Percentiles rank a stretch among this genome's conserved stretches.
Conservation (phyloP, 208 protist species). For the Acanthamoeba royreba region DNA sequence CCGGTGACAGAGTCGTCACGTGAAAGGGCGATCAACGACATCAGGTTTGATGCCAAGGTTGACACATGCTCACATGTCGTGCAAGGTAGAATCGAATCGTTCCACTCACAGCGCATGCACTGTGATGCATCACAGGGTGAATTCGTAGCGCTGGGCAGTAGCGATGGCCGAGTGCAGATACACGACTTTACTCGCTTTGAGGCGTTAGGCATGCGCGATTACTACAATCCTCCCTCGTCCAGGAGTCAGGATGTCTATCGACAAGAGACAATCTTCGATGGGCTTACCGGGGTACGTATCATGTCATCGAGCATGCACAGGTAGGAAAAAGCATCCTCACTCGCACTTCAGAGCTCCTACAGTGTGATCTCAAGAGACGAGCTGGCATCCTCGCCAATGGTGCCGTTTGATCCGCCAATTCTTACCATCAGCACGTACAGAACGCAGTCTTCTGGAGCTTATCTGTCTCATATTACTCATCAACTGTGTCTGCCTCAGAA, state of each 20-base stretch:
- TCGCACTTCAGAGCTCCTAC: not conserved
- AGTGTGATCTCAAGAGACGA: not conserved
- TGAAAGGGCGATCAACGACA: not conserved
- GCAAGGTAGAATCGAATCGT: not conserved
- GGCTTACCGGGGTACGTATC: not conserved
- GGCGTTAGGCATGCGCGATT: not conserved
- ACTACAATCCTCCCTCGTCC: not conserved
- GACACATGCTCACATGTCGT: not conserved
- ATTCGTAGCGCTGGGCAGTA: not conserved
- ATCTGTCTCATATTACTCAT: not conserved
- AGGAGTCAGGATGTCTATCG: not conserved
- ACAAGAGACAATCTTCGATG: not conserved
- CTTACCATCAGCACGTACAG: not conserved
- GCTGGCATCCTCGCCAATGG: not conserved
- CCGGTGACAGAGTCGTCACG: not conserved
- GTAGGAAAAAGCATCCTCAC: no score
- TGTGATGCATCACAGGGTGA: not conserved
- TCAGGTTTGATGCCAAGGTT: not conserved
- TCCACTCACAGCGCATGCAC: not conserved
- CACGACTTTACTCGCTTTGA: not conserved
- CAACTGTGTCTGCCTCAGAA: not conserved
- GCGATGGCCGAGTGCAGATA: not conserved
- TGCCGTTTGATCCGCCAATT: not conserved
- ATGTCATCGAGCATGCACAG: not conserved
- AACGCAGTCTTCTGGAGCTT: not conserved